These are phyloP conservation scores for Phytophthora citrophthora DNA, from an alignment of 352 stramenopile genomes.

Conservation along the genomic window DNA sequence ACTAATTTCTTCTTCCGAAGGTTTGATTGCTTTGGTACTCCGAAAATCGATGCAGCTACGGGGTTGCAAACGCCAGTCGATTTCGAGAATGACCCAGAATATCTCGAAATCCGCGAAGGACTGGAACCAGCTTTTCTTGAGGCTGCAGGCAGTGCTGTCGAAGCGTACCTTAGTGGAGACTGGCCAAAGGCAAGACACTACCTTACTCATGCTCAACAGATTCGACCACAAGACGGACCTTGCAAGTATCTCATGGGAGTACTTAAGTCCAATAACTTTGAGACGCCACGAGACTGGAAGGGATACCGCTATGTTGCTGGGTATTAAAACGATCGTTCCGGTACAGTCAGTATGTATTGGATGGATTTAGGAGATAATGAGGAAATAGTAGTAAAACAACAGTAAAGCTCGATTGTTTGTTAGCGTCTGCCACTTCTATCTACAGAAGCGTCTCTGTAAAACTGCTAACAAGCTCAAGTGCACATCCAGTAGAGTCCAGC, in stretches of 20 bases:
- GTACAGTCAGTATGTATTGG: too few species aligned
- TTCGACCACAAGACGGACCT: conserved; percentile 88
- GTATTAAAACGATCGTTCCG: too few species aligned
- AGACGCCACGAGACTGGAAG: conserved; percentile 92
- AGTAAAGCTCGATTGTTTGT: conserved; percentile 12
- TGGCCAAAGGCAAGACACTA: conserved; percentile 81
- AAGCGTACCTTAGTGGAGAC: conserved; percentile 77
- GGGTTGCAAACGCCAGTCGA: conserved; percentile 73
- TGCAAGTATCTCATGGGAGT: conserved; percentile 91
- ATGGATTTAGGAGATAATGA: too few species aligned
- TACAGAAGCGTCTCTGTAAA: conserved; percentile 14
- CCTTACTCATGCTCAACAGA: conserved; percentile 72
- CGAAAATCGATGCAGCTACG: conserved; percentile 67
- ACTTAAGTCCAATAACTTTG: conserved; percentile 86
- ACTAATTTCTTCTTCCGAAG: too few species aligned
- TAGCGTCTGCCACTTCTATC: conserved; percentile 24
- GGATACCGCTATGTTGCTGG: conserved; percentile 89
- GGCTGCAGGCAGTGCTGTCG: conserved; percentile 64
- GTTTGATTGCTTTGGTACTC: conserved; percentile 78
- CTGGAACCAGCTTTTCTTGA: conserved; percentile 86
- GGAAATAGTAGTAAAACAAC: background rate
- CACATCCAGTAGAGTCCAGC: conserved; percentile 20
- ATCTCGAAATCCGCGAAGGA: conserved; percentile 82
- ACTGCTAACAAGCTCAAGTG: conserved; percentile 11
- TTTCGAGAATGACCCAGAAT: conserved; percentile 86